phyloP scores from a whole-genome alignment of 768 basidiomycete species.

The Boletus barrowsii region DNA sequence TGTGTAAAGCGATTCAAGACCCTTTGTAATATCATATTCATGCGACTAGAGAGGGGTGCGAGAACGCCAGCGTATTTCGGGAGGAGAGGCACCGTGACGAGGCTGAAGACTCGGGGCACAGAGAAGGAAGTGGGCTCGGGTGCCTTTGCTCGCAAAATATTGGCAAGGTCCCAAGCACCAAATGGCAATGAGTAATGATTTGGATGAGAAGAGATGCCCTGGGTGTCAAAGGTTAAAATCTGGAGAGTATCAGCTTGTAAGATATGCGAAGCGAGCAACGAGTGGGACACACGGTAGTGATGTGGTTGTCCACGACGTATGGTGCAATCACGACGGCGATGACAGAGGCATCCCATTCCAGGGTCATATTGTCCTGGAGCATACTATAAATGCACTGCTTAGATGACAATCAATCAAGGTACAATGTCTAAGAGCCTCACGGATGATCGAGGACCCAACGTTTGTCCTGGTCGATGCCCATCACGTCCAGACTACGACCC shows the following conservation, averaged over 20 bases:
- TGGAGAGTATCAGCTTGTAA: slow-evolving; percentile 28
- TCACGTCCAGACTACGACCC: slow-evolving; percentile 55
- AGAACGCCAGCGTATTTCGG: slow-evolving; percentile 63
- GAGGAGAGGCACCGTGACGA: slow-evolving; percentile 54
- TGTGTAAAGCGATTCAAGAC: slow-evolving; percentile 3
- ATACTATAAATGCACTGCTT: slow-evolving; percentile 38
- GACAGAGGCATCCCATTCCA: slow-evolving; percentile 56
- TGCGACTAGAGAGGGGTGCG: slow-evolving; percentile 49
- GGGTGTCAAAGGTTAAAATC: slow-evolving; percentile 83
- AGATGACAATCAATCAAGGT: slow-evolving; percentile 7
- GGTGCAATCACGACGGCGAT: slow-evolving; percentile 58
- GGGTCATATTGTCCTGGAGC: slow-evolving; percentile 72
- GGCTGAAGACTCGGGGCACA: slow-evolving; percentile 49
- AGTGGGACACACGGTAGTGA: slow-evolving; percentile 52
- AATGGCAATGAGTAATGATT: slow-evolving; percentile 75
- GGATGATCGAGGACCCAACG: slow-evolving; percentile 67
- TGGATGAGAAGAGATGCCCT: slow-evolving; percentile 79
- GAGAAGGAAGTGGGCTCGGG: slow-evolving; percentile 30
- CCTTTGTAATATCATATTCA: slow-evolving; percentile 31
- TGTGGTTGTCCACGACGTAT: slow-evolving; percentile 56
- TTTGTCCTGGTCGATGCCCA: slow-evolving; percentile 56
- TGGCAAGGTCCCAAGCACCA: slow-evolving; percentile 48
- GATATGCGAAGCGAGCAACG: not conserved
- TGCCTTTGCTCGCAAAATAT: slow-evolving; percentile 26
- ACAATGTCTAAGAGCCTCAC: slow-evolving; percentile 43